phyloP scores from a whole-genome alignment of 129 eudicot genomes.

The Smallanthus sonchifolius region DNA sequence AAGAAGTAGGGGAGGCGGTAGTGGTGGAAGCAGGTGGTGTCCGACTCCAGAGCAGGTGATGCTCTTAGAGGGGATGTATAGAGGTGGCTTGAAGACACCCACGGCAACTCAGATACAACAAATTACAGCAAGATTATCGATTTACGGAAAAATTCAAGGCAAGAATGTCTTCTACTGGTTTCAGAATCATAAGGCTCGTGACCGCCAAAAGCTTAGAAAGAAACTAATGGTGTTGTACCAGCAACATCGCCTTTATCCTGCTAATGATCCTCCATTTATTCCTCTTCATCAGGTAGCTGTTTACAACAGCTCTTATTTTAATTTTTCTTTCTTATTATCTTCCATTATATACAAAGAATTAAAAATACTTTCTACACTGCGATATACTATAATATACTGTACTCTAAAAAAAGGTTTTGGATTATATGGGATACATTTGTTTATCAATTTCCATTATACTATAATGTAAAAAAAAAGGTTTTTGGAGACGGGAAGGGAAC shows the following conservation, averaged over 20 bases:
- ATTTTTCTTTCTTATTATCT: too few species aligned
- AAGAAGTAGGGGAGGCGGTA: background rate
- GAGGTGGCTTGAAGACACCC: slow-evolving; percentile 74
- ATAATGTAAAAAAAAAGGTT: too few species aligned
- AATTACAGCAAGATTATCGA: slow-evolving; percentile 60
- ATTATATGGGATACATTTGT: too few species aligned
- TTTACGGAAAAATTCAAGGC: slow-evolving; percentile 71
- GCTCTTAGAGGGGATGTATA: slow-evolving; percentile 71
- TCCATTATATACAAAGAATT: too few species aligned
- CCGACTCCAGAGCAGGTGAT: slow-evolving; percentile 87
- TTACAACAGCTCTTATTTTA: too few species aligned
- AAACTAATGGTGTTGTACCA: slow-evolving; percentile 36
- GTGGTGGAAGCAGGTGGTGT: slow-evolving; percentile 60
- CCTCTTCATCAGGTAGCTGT: slow-evolving; percentile 28
- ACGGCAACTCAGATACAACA: slow-evolving; percentile 70
- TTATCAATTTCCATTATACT: too few species aligned
- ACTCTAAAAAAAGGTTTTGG: too few species aligned
- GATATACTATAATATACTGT: too few species aligned
- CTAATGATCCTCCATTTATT: slow-evolving; percentile 3
- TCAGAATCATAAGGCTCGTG: slow-evolving; percentile 92
- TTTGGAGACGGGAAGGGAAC: too few species aligned
- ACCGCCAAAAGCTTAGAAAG: slow-evolving; percentile 71
- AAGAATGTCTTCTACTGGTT: slow-evolving; percentile 95
- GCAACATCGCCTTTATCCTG: slow-evolving; percentile 28
- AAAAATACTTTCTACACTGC: too few species aligned